Evolutionary conservation across 106 monocot genomes (phyloP).

Genomic region (Apostasia ramifera): DNA sequence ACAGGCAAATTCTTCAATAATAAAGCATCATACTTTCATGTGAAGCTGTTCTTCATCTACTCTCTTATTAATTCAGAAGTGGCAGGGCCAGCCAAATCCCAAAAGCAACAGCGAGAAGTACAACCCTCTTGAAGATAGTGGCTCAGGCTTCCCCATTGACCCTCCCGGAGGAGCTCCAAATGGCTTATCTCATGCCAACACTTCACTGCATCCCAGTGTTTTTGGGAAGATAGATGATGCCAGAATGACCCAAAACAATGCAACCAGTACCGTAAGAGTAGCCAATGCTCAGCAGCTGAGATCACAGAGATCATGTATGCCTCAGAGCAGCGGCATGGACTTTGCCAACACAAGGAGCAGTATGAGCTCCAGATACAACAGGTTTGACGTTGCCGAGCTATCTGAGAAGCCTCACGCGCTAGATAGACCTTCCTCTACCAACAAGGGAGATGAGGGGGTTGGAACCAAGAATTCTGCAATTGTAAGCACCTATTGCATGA

Average conservation of each 20-base stretch:
- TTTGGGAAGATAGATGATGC: slow-evolving; percentile 15
- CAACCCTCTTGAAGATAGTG: slow-evolving; percentile 32
- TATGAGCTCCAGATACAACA: slow-evolving; percentile 30
- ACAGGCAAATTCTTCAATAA: no score
- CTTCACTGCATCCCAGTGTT: slow-evolving; percentile 17
- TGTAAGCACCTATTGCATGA: slow-evolving; percentile 23
- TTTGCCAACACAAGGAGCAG: slow-evolving; percentile 16
- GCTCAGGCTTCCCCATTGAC: slow-evolving; percentile 17
- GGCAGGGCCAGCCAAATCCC: slow-evolving; percentile 23
- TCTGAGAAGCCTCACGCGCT: slow-evolving; percentile 20
- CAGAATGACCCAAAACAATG: slow-evolving; percentile 2
- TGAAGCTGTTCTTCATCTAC: background rate
- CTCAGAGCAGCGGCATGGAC: slow-evolving; percentile 15
- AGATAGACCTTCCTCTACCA: slow-evolving; percentile 34
- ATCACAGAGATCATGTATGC: slow-evolving; percentile 27
- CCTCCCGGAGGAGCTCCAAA: slow-evolving; percentile 17
- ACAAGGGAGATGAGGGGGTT: slow-evolving; percentile 27
- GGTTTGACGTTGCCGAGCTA: slow-evolving; percentile 24
- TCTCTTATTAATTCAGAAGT: slow-evolving; percentile 14
- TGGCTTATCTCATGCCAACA: slow-evolving; percentile 16
- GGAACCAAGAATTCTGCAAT: slow-evolving; percentile 26
- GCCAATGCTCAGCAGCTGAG: slow-evolving; percentile 19
- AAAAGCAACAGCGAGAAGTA: slow-evolving; percentile 50
- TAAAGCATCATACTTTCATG: background rate
- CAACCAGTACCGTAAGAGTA: slow-evolving; percentile 16